Base-by-base conservation (phyloP, 768 basidiomycete species). In the Phanerodontia chrysosporium region DNA sequence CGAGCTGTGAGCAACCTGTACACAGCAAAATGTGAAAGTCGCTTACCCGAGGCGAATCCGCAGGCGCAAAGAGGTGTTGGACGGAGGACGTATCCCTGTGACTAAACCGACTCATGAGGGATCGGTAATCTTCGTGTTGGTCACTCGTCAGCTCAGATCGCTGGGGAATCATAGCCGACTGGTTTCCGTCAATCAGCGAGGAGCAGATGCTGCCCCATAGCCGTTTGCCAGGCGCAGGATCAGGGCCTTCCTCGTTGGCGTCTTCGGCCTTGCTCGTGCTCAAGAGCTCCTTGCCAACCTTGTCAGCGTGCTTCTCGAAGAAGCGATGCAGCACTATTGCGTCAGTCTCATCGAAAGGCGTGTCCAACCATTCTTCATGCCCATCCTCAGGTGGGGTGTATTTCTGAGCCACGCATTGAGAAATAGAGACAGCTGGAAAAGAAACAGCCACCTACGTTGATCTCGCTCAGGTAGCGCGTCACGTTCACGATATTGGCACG, bases 181-280 rank as follows among this genome's bases (percentile, higher is more conserved):
- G 78, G 24, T 87, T 87, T 29, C 91, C 80, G 62, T 94, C 92
- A 14, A 93, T 90, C 2, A 94, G 79, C 16, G 90, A 76, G 29
- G 84, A 83, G 65, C 92, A 93, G 28, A 94, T 77, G 16, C 80
- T 80, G 65, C 92, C 89, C 92, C 92, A 94, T 1, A 89, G 84
- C n/a, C 82, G 83, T 71, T 90, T 93, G 3, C 89, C 89, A 22
- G 78, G 82, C 7, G 80, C 82, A 27, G 82, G 76, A 2, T 77
- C 69, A 57, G 83, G 75, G 22, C 78, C 84, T 45, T 88, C 86
- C 3, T 65, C 65, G 16, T 61, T 61, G 8, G 61, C 65, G 8
- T 65, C 65, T 3, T 59, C 49, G 10, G 82, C 75, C 1, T 83
- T 78, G 62, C 83, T 86, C 16, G 84, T 80, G 66, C 90, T 90